A percentile compares a stretch with the other conserved stretches of the same genome.
Conservation (phyloP, 78 protist species). For the Dictyostelium capitatum region DNA sequence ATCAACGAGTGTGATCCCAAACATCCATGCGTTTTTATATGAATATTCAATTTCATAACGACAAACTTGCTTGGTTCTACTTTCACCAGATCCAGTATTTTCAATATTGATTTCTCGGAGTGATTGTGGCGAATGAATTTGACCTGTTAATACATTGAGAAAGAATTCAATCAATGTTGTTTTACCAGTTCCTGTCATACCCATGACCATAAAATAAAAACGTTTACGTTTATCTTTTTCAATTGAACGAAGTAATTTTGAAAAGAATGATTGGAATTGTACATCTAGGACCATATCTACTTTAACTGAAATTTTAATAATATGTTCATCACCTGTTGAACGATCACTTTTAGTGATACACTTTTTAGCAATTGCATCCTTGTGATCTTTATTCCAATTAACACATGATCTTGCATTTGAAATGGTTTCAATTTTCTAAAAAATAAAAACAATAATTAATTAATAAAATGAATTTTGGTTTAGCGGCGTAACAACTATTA, state of each 20-base stretch:
- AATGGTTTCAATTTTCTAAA: not conserved
- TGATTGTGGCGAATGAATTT: not conserved
- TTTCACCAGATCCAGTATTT: not conserved
- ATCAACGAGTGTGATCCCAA: slow-evolving; percentile 14
- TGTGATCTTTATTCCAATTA: too few species aligned
- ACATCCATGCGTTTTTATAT: not conserved
- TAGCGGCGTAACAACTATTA: not conserved
- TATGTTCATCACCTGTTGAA: too few species aligned
- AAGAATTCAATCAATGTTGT: slow-evolving; percentile 7
- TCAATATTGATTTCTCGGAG: not conserved
- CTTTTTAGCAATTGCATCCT: too few species aligned
- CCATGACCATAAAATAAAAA: slow-evolving; percentile 3
- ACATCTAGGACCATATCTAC: not conserved
- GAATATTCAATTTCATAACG: slow-evolving; percentile 2
- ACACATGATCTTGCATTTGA: not conserved
- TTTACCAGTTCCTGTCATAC: slow-evolving; percentile 28
- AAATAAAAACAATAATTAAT: not conserved
- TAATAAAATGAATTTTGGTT: not conserved
- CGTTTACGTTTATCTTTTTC: not conserved
- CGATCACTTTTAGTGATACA: too few species aligned
- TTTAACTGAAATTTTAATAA: not conserved
- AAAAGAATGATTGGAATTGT: not conserved
- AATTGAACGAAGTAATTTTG: too few species aligned
- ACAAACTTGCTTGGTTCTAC: not conserved
- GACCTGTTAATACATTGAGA: slow-evolving; percentile 24